These are phyloP conservation scores for Aspergillus neoniger DNA, from an alignment of 2,329 filamentous ascomycete species.

Conservation along the genomic window DNA sequence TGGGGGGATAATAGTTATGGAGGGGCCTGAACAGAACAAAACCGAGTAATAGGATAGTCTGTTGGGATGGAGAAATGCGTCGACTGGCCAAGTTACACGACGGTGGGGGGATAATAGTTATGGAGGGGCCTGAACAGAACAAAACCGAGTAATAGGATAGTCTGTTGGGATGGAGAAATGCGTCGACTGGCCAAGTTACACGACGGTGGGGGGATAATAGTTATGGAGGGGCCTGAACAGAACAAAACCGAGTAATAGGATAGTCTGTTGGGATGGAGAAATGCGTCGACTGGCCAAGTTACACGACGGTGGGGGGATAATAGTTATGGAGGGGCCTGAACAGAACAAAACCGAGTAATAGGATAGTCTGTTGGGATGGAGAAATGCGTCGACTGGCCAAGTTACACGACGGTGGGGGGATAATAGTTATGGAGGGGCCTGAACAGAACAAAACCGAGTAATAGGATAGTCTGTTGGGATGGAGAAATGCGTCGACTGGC, in stretches of 20 bases:
- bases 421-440: not conserved
- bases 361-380: too few relatives aligned
- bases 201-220: not conserved
- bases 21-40: not conserved
- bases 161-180: not conserved
- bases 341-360: not conserved
- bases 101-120: not conserved
- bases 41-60: not conserved
- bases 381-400: not conserved
- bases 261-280: too few relatives aligned
- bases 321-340: not conserved
- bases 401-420: not conserved
- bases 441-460: not conserved
- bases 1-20: not conserved
- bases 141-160: not conserved
- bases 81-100: not conserved
- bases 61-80: not conserved
- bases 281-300: not conserved
- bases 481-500: not conserved
- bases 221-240: not conserved
- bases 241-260: not conserved
- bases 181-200: not conserved
- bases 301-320: not conserved
- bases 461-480: not conserved
- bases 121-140: not conserved